Percentiles rank a stretch among this genome's conserved stretches.
Evolutionary conservation across 2,329 filamentous ascomycete genomes (phyloP).

Genomic region (Massarina eburnea): DNA sequence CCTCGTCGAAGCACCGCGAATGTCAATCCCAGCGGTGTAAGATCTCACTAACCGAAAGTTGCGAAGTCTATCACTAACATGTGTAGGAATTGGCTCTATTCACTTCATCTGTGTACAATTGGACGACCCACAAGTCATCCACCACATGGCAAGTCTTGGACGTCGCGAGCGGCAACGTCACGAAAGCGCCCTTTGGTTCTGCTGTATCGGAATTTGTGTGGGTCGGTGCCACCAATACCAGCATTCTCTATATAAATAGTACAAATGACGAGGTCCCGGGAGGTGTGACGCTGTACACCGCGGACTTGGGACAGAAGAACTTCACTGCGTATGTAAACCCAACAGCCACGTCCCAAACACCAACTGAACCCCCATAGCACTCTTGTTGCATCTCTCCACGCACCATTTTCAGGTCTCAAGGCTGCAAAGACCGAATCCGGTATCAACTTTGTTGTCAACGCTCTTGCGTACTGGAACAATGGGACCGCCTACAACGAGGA

Average conservation of each 20-base stretch:
- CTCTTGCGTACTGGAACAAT: slow-evolving; percentile 62
- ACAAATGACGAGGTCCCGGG: slow-evolving; percentile 59
- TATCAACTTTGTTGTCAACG: slow-evolving; percentile 54
- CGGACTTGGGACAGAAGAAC: slow-evolving; percentile 26
- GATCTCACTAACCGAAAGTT: slow-evolving; percentile 1
- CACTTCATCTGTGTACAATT: slow-evolving; percentile 39
- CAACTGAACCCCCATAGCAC: slow-evolving; percentile 16
- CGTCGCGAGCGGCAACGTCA: slow-evolving; percentile 32
- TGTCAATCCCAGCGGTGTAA: slow-evolving; percentile 37
- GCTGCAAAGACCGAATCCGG: slow-evolving; percentile 42
- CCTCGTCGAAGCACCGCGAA: slow-evolving; percentile 36
- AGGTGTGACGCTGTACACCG: slow-evolving; percentile 39
- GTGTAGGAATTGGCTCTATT: slow-evolving; percentile 35
- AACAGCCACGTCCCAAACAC: too few relatives aligned
- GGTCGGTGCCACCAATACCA: slow-evolving; percentile 35
- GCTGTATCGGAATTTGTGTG: slow-evolving; percentile 39
- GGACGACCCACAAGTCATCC: slow-evolving; percentile 44
- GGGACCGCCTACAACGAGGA: slow-evolving; percentile 71
- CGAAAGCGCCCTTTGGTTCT: slow-evolving; percentile 35
- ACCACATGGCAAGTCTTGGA: slow-evolving; percentile 50
- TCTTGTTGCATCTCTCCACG: slow-evolving; percentile 45
- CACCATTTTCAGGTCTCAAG: slow-evolving; percentile 54
- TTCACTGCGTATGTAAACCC: slow-evolving; percentile 26
- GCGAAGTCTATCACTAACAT: background rate
- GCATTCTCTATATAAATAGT: slow-evolving; percentile 66